Evolutionary conservation across 1,284 basidiomycete species (phyloP), one percentile per base, ranked within the genome.

Genomic region (Ustilago nuda): DNA sequence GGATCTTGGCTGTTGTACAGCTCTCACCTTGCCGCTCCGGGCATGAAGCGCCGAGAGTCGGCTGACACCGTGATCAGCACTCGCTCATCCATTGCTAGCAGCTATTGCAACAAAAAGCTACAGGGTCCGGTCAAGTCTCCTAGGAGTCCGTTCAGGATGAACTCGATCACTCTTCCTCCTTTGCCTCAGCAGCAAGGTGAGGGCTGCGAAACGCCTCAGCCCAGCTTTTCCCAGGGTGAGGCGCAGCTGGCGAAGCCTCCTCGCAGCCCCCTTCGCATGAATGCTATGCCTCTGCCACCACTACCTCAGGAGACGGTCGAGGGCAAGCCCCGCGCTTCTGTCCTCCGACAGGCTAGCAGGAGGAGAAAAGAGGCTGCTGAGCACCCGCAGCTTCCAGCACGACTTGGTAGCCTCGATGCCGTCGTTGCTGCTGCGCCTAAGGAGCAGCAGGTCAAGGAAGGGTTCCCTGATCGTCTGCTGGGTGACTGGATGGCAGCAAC

Each of bases 61-160:
- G 27, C 53, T 9, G 66, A 77, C 36, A 70, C 71, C 0, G 45
- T 35, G 0, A 11, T 30, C 30, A 77, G 70, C 66, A 72, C 66
- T 13, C 62, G 74, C 7, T 72, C 74, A 8, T 77, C 75, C 23
- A 37, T 67, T 23, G 66, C 75, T 17, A 73, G 66, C 66, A 77
- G 71, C 61, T 67, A 39, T 35, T 36, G 53, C 7, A 36, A 56
- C 15, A 66, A 57, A 15, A 61, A 41, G 37, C 66, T 55, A 15
- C 57, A 41, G 37, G 52, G 56, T 13, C 57, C 70, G 3, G 17
- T 35, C 54, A 67, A 72, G 37, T 66, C 70, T 4, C 60, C 74
- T 1, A 56, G 56, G 11, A 72, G 70, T 53, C 70, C 74, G 1
- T 37, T 70, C 4, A 62, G 74, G 8, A 50, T 56, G 37, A 54